A percentile compares a stretch with the other conserved stretches of the same genome.
phyloP scores from a whole-genome alignment of 2,329 filamentous ascomycete species.

The Mycosphaerella sp. region DNA sequence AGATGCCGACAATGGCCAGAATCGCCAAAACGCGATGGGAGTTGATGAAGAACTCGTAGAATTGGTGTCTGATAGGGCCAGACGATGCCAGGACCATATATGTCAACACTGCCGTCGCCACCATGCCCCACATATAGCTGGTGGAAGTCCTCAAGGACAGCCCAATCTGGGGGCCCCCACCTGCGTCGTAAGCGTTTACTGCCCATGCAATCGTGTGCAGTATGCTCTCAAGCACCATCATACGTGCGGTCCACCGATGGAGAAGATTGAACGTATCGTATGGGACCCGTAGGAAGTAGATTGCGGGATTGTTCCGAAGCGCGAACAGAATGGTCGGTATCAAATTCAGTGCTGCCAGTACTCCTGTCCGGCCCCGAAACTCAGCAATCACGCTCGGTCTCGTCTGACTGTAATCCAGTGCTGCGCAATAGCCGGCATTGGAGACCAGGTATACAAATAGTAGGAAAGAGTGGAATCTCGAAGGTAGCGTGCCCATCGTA shows the following conservation, averaged over 20 bases:
- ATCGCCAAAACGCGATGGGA: constrained; percentile 72
- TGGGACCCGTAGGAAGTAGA: constrained; percentile 71
- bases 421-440: constrained; percentile 71
- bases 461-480: constrained; percentile 68
- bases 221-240: constrained; percentile 61
- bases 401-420: constrained; percentile 49
- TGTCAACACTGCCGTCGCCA: constrained; percentile 58
- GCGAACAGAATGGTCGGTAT: constrained; percentile 82
- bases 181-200: constrained; percentile 55
- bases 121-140: constrained; percentile 60
- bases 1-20: constrained; percentile 63
- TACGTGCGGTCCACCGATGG: constrained; percentile 74
- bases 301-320: constrained; percentile 88
- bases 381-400: constrained; percentile 61
- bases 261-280: constrained; percentile 96
- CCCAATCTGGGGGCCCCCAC: constrained; percentile 55
- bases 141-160: constrained; percentile 50
- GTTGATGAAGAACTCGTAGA: constrained; percentile 91
- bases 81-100: constrained; percentile 69
- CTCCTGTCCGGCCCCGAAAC: constrained; percentile 77
- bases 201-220: constrained; percentile 68
- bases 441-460: constrained; percentile 60
- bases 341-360: constrained; percentile 81
- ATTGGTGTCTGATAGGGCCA: constrained; percentile 67
- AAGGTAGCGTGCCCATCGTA: constrained; percentile 65